Base-by-base conservation (phyloP, 1,284 basidiomycete species). In the Pseudozyma tsukubaensis region DNA sequence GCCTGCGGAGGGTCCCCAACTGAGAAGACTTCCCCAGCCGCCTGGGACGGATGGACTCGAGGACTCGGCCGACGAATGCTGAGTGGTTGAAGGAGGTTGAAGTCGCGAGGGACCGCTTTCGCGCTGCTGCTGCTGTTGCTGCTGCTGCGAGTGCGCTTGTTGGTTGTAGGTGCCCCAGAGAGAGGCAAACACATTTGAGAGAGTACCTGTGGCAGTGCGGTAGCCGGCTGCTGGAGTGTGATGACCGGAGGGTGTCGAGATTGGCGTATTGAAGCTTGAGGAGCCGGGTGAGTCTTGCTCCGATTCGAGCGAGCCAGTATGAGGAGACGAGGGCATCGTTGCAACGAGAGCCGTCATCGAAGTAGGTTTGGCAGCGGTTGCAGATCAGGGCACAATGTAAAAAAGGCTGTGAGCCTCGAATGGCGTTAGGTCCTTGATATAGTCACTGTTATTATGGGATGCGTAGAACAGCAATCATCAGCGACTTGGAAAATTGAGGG, bases 141-240 rank as follows among this genome's bases (percentile, higher is more conserved):
- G 56, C 44, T 58, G 19, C 21, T 63, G 47, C 14, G 48, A 12
- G 19, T 59, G 63, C 12, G 51, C 40, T 44, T 59, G 67, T 19
- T 74, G 67, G 19, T 59, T 53, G 51, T 75, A 75, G 21, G 60
- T 50, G 9, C 63, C 68, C 72, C 72, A 75, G 13, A 75, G 59
- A 16, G 67, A 71, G 13, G 72, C 72, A 35, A 75, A 75, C 11
- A 57, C 72, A 34, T 59, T 61, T 29, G 68, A 67, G n/a, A 75
- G 50, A 1, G 72, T 75, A 4, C 53, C 64, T 16, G 64, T 52
- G 6, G 72, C 72, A 1, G 72, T 68, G 36, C 61, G 59, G 53
- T 67, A 75, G 4, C 60, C 60, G 6, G 72, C 55, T 39, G 68
- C 57, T 14, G 72, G 64, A 0, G 67, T 70, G 54, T 58, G 59